phyloP scores from a whole-genome alignment of 2,329 filamentous ascomycete genomes.

The Coniochaeta sp. region DNA sequence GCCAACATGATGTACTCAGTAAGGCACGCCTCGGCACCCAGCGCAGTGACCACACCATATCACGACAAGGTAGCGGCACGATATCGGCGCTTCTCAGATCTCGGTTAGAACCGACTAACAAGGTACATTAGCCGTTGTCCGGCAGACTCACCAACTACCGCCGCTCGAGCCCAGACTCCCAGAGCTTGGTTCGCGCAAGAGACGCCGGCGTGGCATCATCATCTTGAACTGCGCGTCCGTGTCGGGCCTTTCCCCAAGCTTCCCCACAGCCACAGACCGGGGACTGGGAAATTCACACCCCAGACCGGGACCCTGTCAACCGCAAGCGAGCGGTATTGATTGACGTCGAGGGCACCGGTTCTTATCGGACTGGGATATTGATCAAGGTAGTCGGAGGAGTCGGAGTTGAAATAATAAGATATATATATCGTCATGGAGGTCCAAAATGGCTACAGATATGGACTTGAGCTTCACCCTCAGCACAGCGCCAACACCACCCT shows the following conservation, averaged over 20 bases:
- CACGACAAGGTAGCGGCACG: slow-evolving; percentile 9
- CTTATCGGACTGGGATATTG: background rate
- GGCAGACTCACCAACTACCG: background rate
- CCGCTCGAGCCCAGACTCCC: background rate
- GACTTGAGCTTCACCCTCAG: background rate
- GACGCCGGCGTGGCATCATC: slow-evolving; percentile 8
- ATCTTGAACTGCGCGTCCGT: slow-evolving; percentile 3
- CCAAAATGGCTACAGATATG: background rate
- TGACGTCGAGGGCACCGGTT: background rate
- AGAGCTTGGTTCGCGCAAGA: background rate
- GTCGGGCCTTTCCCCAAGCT: slow-evolving; percentile 14
- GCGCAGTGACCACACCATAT: background rate
- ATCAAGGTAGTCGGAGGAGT: background rate
- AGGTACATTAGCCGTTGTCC: background rate
- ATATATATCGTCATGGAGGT: background rate
- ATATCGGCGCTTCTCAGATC: slow-evolving; percentile 17
- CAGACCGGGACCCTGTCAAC: background rate
- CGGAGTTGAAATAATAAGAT: no score
- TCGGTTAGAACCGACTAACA: slow-evolving; percentile 7
- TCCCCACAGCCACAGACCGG: no score
- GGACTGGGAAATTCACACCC: no score
- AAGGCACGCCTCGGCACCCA: background rate
- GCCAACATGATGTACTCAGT: background rate
- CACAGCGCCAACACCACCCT: slow-evolving; percentile 3
- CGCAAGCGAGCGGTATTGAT: background rate